phyloP scores from a whole-genome alignment of 352 stramenopile species.

The Phytophthora boehmeriae region DNA sequence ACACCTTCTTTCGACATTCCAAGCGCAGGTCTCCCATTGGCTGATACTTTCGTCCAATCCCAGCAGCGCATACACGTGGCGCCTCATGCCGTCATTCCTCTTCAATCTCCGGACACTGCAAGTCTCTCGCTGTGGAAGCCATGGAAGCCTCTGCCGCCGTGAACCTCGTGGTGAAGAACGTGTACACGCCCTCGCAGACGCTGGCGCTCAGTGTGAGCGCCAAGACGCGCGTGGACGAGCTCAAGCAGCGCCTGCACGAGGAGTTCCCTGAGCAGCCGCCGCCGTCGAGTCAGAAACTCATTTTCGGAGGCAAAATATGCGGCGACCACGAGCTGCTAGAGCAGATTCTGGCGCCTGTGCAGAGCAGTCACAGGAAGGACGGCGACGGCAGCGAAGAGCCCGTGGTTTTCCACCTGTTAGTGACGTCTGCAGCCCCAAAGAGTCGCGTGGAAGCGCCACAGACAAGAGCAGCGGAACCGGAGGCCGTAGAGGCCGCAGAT shows the following conservation, averaged over 20 bases:
- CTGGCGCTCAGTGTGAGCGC: constrained; percentile 49
- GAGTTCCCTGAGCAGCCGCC: constrained; percentile 52
- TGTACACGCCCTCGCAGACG: constrained; percentile 68
- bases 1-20: too few species aligned
- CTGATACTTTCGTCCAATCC: constrained; percentile 15
- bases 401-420: constrained; percentile 80
- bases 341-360: constrained; percentile 48
- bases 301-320: constrained; percentile 90
- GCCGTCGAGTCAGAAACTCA: constrained; percentile 76
- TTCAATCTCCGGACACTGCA: constrained; percentile 24
- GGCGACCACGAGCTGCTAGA: constrained; percentile 56
- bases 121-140: neutral
- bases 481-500: constrained; percentile 15
- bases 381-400: constrained; percentile 31
- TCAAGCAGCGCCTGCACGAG: constrained; percentile 65
- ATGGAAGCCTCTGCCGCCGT: constrained; percentile 42
- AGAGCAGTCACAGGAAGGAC: constrained; percentile 39
- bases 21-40: constrained; percentile 14
- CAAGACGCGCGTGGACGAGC: constrained; percentile 45
- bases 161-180: constrained; percentile 81
- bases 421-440: constrained; percentile 38
- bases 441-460: constrained; percentile 19
- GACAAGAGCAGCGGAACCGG: constrained; percentile 15
- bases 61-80: constrained; percentile 10
- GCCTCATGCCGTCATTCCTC: constrained; percentile 24